Evolutionary conservation across 495 filamentous ascomycete species (phyloP).

Genomic region (Aspergillus carlsbadensis): DNA sequence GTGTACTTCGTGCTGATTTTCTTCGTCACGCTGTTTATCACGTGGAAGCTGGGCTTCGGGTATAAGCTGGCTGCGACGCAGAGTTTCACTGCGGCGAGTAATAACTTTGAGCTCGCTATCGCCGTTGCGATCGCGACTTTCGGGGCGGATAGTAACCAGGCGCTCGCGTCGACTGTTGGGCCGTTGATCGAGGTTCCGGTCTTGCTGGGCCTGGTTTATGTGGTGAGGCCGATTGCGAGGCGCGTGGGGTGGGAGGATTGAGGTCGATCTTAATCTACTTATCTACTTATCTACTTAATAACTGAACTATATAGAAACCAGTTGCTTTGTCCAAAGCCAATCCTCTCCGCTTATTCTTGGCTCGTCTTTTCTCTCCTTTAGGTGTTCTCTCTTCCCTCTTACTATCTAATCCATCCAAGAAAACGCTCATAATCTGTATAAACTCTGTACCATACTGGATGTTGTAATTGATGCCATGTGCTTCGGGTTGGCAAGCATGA

Average conservation of each 20-base stretch:
- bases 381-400: too few relatives aligned
- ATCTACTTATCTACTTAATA: too few relatives aligned
- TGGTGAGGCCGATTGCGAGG: constrained; percentile 58
- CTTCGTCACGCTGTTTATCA: constrained; percentile 58
- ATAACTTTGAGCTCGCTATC: constrained; percentile 95
- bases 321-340: too few relatives aligned
- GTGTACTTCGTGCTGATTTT: constrained; percentile 80
- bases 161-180: constrained; percentile 82
- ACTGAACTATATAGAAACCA: too few relatives aligned
- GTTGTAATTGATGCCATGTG: too few relatives aligned
- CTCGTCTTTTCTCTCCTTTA: too few relatives aligned
- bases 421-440: too few relatives aligned
- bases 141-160: constrained; percentile 77
- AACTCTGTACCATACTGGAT: too few relatives aligned
- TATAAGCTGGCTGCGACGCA: constrained; percentile 74
- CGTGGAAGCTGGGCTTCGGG: constrained; percentile 61
- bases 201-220: constrained; percentile 75
- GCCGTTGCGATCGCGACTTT: constrained; percentile 86
- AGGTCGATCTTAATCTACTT: too few relatives aligned
- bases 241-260: constrained; percentile 12
- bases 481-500: too few relatives aligned
- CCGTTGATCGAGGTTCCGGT: constrained; percentile 92
- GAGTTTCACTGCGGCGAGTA: constrained; percentile 91
- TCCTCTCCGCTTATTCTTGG: too few relatives aligned
- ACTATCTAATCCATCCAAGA: too few relatives aligned